phyloP scores from a whole-genome alignment of 768 basidiomycete species.

The Naganishia onofrii region DNA sequence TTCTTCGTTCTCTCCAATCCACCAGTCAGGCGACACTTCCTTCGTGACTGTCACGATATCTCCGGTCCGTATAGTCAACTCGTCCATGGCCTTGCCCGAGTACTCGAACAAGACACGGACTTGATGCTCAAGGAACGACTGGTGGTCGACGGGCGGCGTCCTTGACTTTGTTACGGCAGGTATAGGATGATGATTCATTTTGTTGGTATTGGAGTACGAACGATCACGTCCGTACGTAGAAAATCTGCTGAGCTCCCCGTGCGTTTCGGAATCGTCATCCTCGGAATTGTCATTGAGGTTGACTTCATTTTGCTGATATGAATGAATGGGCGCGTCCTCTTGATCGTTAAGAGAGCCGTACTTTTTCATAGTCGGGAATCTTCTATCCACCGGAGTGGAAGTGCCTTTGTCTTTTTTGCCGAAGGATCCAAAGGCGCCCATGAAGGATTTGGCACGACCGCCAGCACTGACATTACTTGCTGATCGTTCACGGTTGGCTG shows the following conservation, averaged over 20 bases:
- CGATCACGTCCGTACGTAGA: slow-evolving; percentile 12
- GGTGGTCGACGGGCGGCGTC: not conserved
- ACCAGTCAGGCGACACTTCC: slow-evolving; percentile 86
- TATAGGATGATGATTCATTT: slow-evolving; percentile 16
- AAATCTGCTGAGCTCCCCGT: slow-evolving; percentile 4
- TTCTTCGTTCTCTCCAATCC: slow-evolving; percentile 69
- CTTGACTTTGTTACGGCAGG: not conserved
- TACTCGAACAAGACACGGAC: slow-evolving; percentile 76
- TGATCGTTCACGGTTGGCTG: slow-evolving; percentile 46
- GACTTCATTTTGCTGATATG: not conserved
- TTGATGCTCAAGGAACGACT: not conserved
- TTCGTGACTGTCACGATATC: slow-evolving; percentile 72
- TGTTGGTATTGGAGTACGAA: slow-evolving; percentile 15
- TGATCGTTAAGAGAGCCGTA: slow-evolving; percentile 38
- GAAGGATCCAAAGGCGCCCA: slow-evolving; percentile 47
- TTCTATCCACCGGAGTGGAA: slow-evolving; percentile 6
- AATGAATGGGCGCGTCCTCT: slow-evolving; percentile 29
- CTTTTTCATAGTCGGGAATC: slow-evolving; percentile 33
- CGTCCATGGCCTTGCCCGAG: slow-evolving; percentile 65
- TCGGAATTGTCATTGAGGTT: slow-evolving; percentile 10
- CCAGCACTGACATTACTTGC: slow-evolving; percentile 44
- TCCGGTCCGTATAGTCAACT: slow-evolving; percentile 70
- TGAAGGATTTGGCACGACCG: slow-evolving; percentile 36
- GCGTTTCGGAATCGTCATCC: slow-evolving; percentile 11
- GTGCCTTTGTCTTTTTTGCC: slow-evolving; percentile 39